Percentiles rank a stretch among this genome's conserved stretches.
These are phyloP conservation scores for Elongisporangium anandrum DNA, from an alignment of 352 stramenopile genomes.

Conservation along the genomic window DNA sequence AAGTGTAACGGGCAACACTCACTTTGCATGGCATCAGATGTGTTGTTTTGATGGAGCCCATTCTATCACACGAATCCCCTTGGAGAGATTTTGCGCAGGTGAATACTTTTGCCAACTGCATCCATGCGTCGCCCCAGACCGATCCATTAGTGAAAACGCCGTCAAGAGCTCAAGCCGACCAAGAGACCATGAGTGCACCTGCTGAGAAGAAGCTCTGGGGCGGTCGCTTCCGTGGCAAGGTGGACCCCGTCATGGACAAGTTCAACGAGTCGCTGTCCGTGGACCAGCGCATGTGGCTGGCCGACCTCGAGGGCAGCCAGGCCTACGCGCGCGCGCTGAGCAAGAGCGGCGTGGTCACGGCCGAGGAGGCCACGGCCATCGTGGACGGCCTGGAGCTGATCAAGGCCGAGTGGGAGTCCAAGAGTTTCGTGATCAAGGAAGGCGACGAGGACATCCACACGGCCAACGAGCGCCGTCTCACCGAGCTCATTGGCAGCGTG, in stretches of 20 bases:
- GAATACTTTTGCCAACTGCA: neutral
- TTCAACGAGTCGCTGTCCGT: slow-evolving; percentile 98
- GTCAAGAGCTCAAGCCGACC: neutral
- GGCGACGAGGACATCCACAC: slow-evolving; percentile 99
- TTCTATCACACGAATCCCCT: neutral
- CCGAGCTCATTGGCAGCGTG: slow-evolving; percentile 95
- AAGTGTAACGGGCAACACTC: neutral
- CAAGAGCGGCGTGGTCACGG: slow-evolving; percentile 91
- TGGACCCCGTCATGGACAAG: slow-evolving; percentile 97
- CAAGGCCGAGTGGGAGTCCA: slow-evolving; percentile 82
- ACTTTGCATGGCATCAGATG: neutral
- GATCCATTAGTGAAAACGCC: neutral
- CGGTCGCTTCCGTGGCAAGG: slow-evolving; percentile 92
- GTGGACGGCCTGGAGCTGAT: slow-evolving; percentile 85
- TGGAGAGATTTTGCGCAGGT: neutral
- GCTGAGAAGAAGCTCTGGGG: slow-evolving; percentile 85
- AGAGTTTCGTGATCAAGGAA: slow-evolving; percentile 84
- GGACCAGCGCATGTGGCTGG: slow-evolving; percentile 96
- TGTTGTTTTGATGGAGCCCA: neutral
- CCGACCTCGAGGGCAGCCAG: slow-evolving; percentile 95
- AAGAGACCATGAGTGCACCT: slow-evolving; percentile 24
- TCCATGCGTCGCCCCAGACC: neutral
- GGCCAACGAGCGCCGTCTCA: slow-evolving; percentile 97
- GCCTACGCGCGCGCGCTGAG: slow-evolving; percentile 92
- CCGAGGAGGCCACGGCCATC: slow-evolving; percentile 84